Evolutionary conservation across 306 rosid species (phyloP).

Genomic region (Vigna radiata): DNA sequence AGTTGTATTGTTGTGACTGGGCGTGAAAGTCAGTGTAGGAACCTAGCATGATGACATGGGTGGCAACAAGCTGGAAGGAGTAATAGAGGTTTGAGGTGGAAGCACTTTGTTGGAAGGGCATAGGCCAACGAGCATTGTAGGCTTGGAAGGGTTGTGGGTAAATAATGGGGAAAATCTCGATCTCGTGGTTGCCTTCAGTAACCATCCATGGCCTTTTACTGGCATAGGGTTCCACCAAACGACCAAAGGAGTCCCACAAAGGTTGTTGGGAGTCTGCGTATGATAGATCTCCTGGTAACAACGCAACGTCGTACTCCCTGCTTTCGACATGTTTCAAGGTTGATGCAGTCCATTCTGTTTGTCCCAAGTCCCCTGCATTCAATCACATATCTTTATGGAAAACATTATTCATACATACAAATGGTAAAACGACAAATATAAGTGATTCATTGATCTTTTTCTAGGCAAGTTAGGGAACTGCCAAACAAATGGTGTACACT

Average conservation of each 20-base stretch:
- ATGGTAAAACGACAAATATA: too few species aligned
- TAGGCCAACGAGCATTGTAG: slow-evolving; percentile 73
- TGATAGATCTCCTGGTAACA: slow-evolving; percentile 74
- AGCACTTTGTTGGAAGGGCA: slow-evolving; percentile 67
- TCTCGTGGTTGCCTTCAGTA: slow-evolving; percentile 78
- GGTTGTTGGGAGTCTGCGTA: slow-evolving; percentile 71
- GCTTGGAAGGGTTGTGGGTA: slow-evolving; percentile 51
- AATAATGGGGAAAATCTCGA: slow-evolving; percentile 60
- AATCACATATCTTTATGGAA: too few species aligned
- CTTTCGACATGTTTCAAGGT: slow-evolving; percentile 59
- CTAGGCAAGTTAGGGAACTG: background rate
- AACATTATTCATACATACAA: too few species aligned
- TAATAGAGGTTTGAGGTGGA: slow-evolving; percentile 76
- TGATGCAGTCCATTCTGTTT: slow-evolving; percentile 72
- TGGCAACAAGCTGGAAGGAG: slow-evolving; percentile 59
- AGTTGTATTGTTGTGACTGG: slow-evolving; percentile 59
- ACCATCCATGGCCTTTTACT: slow-evolving; percentile 88
- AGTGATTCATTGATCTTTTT: background rate
- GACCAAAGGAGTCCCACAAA: slow-evolving; percentile 81
- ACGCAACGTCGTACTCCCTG: slow-evolving; percentile 67
- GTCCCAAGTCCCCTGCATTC: slow-evolving; percentile 74
- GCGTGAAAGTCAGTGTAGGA: slow-evolving; percentile 62
- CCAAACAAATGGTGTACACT: slow-evolving; percentile 24
- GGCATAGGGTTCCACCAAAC: slow-evolving; percentile 73
- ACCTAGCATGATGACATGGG: slow-evolving; percentile 72